phyloP scores from a whole-genome alignment of 2,329 filamentous ascomycete genomes.

The Ascochyta koolunga region DNA sequence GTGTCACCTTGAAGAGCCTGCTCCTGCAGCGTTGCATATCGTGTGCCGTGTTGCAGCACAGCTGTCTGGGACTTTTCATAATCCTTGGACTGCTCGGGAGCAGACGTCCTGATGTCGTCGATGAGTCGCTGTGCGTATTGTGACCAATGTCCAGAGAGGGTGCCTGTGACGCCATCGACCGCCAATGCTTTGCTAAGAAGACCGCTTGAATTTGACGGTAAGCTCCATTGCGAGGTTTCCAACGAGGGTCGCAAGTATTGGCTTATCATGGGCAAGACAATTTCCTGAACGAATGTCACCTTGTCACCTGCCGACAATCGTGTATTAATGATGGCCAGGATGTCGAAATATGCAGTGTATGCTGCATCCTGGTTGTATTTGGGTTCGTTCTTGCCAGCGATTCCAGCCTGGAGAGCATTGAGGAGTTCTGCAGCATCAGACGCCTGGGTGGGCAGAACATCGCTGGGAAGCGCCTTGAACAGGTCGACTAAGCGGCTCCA shows the following conservation, averaged over 20 bases:
- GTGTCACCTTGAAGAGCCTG: slow-evolving; percentile 19
- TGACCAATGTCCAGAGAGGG: slow-evolving; percentile 66
- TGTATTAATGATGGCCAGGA: slow-evolving; percentile 58
- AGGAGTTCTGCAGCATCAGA: slow-evolving; percentile 68
- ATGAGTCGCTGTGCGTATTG: slow-evolving; percentile 67
- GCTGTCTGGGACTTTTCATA: slow-evolving; percentile 73
- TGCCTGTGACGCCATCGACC: slow-evolving; percentile 52
- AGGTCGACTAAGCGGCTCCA: slow-evolving; percentile 74
- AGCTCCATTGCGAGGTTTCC: slow-evolving; percentile 57
- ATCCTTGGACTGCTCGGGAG: slow-evolving; percentile 81
- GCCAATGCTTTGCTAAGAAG: slow-evolving; percentile 52
- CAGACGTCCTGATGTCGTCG: slow-evolving; percentile 71
- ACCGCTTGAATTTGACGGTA: slow-evolving; percentile 50
- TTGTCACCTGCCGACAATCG: slow-evolving; percentile 52
- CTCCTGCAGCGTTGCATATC: slow-evolving; percentile 64
- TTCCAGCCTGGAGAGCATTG: slow-evolving; percentile 70
- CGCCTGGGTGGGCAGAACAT: slow-evolving; percentile 60
- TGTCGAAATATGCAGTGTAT: slow-evolving; percentile 77
- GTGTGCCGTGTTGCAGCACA: slow-evolving; percentile 68
- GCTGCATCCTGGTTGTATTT: slow-evolving; percentile 70
- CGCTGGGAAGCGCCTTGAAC: slow-evolving; percentile 61
- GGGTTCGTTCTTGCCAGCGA: slow-evolving; percentile 76
- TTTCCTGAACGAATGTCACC: slow-evolving; percentile 53
- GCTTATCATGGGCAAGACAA: slow-evolving; percentile 59
- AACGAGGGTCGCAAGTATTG: slow-evolving; percentile 59